A percentile compares a stretch with the other conserved stretches of the same genome.
These are phyloP conservation scores for Rosa persica DNA, from an alignment of 306 rosid species.

Conservation along the genomic window DNA sequence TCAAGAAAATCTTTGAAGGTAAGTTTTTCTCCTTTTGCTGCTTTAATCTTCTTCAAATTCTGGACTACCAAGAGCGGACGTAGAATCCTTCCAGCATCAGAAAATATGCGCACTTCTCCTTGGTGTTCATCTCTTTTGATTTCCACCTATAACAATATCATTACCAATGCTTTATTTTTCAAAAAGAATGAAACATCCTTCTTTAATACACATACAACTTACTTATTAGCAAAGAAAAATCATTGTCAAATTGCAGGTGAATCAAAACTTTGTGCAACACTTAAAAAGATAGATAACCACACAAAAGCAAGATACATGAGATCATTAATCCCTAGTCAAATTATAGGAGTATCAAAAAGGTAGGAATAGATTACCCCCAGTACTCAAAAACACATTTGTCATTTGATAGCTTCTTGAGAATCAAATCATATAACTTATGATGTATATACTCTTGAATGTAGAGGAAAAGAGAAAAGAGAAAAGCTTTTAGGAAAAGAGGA, in stretches of 20 bases:
- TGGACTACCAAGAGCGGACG: slow-evolving; percentile 88
- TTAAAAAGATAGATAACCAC: neutral
- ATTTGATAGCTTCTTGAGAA: slow-evolving; percentile 1
- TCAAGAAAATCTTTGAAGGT: slow-evolving; percentile 63
- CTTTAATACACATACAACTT: neutral
- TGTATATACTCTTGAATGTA: neutral
- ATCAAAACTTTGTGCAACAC: neutral
- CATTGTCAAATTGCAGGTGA: neutral
- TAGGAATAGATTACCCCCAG: neutral
- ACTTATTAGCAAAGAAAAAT: neutral
- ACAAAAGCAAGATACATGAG: neutral
- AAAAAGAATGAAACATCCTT: neutral
- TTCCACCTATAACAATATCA: slow-evolving; percentile 62
- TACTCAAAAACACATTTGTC: neutral
- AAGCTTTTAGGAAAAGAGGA: neutral
- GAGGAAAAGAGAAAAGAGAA: neutral
- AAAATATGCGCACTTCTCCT: slow-evolving; percentile 74
- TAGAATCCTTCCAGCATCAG: slow-evolving; percentile 92
- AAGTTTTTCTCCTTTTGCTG: slow-evolving; percentile 44
- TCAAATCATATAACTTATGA: neutral
- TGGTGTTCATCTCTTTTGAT: slow-evolving; percentile 74
- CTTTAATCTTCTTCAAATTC: slow-evolving; percentile 59
- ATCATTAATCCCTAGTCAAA: neutral
- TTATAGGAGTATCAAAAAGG: neutral
- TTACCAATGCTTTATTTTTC: neutral